Evolutionary conservation across 2,329 filamentous ascomycete genomes (phyloP).

Genomic region (Sporothrix mexicana): DNA sequence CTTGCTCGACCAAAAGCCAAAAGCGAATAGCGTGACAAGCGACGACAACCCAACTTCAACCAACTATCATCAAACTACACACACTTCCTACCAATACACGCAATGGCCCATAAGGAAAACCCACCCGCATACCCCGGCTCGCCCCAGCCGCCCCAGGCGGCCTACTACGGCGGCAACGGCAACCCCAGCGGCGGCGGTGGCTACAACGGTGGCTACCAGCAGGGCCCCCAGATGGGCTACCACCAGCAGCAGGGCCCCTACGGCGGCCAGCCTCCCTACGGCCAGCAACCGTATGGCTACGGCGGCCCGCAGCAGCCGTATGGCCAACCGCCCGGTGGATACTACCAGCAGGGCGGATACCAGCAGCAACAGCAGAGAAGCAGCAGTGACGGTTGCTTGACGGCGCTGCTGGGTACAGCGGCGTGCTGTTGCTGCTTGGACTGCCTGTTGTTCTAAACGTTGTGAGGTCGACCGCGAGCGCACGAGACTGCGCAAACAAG

Average conservation of each 20-base stretch:
- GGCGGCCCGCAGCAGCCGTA: constrained; percentile 38
- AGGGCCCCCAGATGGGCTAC: constrained; percentile 53
- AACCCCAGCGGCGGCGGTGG: constrained; percentile 32
- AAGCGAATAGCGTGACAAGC: not conserved
- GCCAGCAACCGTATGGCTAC: constrained; percentile 40
- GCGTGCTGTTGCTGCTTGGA: constrained; percentile 67
- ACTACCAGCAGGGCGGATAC: constrained; percentile 44
- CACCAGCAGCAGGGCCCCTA: constrained; percentile 49
- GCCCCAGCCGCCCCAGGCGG: constrained; percentile 42
- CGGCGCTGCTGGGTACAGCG: constrained; percentile 56
- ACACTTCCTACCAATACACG: not conserved
- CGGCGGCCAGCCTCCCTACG: constrained; percentile 46
- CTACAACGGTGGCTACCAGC: constrained; percentile 46
- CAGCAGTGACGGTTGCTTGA: constrained; percentile 45
- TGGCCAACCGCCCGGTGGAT: constrained; percentile 40
- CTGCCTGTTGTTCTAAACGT: constrained; percentile 55
- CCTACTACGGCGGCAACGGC: constrained; percentile 38
- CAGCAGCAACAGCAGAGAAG: constrained; percentile 40
- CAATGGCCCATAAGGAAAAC: constrained; percentile 53
- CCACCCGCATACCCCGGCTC: constrained; percentile 56
- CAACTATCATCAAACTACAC: not conserved
- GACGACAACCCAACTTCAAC: not conserved
- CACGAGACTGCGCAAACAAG: not conserved
- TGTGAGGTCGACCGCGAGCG: not conserved
- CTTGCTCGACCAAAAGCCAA: constrained; percentile 3